Conservation (phyloP, 1,284 basidiomycete species). For the Ustilago hordei region DNA sequence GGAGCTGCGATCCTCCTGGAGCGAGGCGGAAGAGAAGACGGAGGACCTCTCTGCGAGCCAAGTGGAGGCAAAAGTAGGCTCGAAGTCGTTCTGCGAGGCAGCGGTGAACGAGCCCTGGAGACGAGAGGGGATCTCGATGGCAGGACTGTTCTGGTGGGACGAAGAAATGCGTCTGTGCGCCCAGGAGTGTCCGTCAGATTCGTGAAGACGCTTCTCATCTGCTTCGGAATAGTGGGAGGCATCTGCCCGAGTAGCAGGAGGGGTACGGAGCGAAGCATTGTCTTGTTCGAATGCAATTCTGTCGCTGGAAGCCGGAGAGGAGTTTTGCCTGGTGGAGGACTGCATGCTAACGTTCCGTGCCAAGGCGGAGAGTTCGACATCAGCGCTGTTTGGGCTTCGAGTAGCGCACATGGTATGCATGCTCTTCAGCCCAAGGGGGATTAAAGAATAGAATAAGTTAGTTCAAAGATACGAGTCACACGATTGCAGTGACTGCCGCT, state of each 20-base stretch:
- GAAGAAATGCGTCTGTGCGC: slow-evolving; percentile 52
- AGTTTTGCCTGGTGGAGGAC: slow-evolving; percentile 27
- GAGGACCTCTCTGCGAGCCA: slow-evolving; percentile 43
- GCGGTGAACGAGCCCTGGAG: slow-evolving; percentile 43
- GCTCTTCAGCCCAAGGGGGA: background rate
- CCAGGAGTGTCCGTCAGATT: slow-evolving; percentile 56
- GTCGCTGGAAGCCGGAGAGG: slow-evolving; percentile 47
- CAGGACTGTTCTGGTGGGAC: slow-evolving; percentile 29
- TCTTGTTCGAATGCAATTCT: slow-evolving; percentile 36
- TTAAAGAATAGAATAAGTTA: slow-evolving; percentile 1
- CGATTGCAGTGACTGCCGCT: background rate
- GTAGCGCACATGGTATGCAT: slow-evolving; percentile 39
- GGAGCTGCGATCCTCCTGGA: slow-evolving; percentile 37
- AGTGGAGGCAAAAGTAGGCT: slow-evolving; percentile 39
- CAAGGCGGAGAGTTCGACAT: slow-evolving; percentile 33
- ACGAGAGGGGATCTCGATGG: slow-evolving; percentile 38
- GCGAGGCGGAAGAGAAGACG: slow-evolving; percentile 35
- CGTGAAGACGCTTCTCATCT: slow-evolving; percentile 60
- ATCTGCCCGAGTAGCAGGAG: slow-evolving; percentile 43
- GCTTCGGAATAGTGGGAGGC: slow-evolving; percentile 56
- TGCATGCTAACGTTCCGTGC: slow-evolving; percentile 27
- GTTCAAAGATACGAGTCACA: background rate
- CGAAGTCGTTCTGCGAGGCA: slow-evolving; percentile 41
- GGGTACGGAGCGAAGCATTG: slow-evolving; percentile 33
- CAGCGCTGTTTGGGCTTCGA: slow-evolving; percentile 28